Conservation (phyloP, 2,329 filamentous ascomycete genomes). For the Sclerotinia subarctica region DNA sequence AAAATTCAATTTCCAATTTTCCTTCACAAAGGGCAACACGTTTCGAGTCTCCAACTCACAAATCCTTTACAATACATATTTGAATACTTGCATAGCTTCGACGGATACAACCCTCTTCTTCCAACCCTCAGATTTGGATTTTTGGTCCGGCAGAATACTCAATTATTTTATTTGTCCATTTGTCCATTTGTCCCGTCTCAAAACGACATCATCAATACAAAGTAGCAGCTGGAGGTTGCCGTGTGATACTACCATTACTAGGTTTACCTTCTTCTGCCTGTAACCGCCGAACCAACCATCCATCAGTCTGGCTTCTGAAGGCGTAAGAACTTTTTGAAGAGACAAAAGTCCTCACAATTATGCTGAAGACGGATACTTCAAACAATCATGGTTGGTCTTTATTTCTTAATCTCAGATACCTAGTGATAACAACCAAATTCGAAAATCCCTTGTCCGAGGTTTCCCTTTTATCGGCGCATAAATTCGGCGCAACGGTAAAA, state of each 20-base stretch:
- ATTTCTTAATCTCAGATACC: neutral
- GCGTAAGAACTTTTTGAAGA: conserved; percentile 5
- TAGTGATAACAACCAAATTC: neutral
- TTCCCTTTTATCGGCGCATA: conserved; percentile 23
- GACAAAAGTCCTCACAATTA: conserved; percentile 29
- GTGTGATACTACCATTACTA: neutral
- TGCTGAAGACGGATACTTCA: conserved; percentile 38
- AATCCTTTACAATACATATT: neutral
- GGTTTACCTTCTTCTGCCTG: neutral
- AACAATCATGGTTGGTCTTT: conserved; percentile 34
- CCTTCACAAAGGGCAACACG: neutral
- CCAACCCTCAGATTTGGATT: neutral
- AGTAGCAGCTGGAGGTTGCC: neutral
- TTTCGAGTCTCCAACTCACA: neutral
- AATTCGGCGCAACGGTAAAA: neutral
- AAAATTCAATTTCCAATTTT: conserved; percentile 10
- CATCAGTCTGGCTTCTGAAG: neutral
- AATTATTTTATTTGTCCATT: neutral
- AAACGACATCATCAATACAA: conserved; percentile 1
- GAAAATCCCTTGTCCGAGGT: conserved; percentile 5
- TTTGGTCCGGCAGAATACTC: neutral
- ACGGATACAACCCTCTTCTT: neutral
- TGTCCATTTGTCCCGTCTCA: neutral
- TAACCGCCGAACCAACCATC: conserved; percentile 14
- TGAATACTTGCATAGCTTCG: neutral